Evolutionary conservation across 495 filamentous ascomycete species (phyloP).

Genomic region (Hypoxylon fragiforme): DNA sequence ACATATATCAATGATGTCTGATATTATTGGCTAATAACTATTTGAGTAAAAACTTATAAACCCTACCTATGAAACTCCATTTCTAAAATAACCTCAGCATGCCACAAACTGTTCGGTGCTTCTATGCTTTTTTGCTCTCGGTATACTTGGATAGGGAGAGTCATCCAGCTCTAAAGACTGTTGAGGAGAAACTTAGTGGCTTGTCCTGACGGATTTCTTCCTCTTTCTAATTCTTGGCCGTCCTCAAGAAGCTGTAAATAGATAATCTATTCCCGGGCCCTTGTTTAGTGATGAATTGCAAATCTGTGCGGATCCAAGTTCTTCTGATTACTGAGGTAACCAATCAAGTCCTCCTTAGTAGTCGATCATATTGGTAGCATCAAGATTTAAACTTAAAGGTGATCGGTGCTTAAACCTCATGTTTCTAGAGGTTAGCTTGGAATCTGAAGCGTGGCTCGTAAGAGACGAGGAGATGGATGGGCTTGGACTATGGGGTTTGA

Average conservation of each 20-base stretch:
- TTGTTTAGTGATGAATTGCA: not conserved
- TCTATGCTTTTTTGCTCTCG: no score
- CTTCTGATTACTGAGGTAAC: not conserved
- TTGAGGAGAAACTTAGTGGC: no score
- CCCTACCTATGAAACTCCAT: no score
- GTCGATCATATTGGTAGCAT: constrained; percentile 32
- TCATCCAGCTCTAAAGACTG: no score
- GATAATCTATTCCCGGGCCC: not conserved
- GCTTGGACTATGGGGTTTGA: constrained; percentile 24
- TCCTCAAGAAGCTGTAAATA: constrained; percentile 15
- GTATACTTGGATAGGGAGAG: no score
- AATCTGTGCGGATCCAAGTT: constrained; percentile 1
- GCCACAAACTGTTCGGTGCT: no score
- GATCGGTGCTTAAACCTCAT: constrained; percentile 6
- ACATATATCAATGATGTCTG: no score
- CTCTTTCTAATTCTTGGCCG: constrained; percentile 12
- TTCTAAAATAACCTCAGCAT: no score
- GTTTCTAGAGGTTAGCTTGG: constrained; percentile 17
- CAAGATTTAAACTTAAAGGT: constrained; percentile 23
- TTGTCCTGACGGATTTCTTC: no score
- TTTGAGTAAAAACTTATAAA: no score
- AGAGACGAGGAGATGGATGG: constrained; percentile 9
- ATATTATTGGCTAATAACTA: no score
- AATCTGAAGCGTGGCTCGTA: constrained; percentile 28
- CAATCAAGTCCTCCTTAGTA: constrained; percentile 11